Conservation (phyloP, 2,329 filamentous ascomycete species). For the Fusarium robinianum region DNA sequence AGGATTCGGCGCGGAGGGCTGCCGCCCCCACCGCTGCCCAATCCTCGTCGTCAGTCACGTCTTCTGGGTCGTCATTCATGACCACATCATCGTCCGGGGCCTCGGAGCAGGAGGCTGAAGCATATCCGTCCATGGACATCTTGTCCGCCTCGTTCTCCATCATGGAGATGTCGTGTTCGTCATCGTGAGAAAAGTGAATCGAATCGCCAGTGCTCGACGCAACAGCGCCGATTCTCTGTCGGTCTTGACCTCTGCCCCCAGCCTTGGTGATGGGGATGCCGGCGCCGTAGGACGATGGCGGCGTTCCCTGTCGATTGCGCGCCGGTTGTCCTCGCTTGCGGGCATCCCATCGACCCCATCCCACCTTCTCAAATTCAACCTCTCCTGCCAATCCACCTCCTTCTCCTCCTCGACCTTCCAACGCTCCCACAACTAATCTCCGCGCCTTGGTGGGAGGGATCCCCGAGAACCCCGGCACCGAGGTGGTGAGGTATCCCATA, state of each 20-base stretch:
- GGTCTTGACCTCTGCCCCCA: slow-evolving; percentile 49
- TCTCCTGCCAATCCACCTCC: slow-evolving; percentile 68
- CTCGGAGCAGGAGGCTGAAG: slow-evolving; percentile 76
- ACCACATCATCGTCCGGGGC: slow-evolving; percentile 68
- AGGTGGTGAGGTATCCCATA: slow-evolving; percentile 91
- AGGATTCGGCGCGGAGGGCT: slow-evolving; percentile 72
- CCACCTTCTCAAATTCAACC: slow-evolving; percentile 90
- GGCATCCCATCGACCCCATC: slow-evolving; percentile 96
- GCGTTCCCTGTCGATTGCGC: slow-evolving; percentile 50
- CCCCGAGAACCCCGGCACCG: slow-evolving; percentile 87
- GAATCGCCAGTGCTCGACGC: slow-evolving; percentile 71
- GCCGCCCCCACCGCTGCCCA: slow-evolving; percentile 90
- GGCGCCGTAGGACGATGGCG: slow-evolving; percentile 49
- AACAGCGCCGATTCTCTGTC: slow-evolving; percentile 54
- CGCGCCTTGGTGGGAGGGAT: slow-evolving; percentile 90
- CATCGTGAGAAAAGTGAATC: slow-evolving; percentile 75
- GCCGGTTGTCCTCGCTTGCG: slow-evolving; percentile 68
- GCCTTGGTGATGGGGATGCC: slow-evolving; percentile 62
- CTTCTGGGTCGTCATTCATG: slow-evolving; percentile 77
- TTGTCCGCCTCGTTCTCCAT: slow-evolving; percentile 88
- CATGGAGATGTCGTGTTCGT: slow-evolving; percentile 66
- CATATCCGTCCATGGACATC: slow-evolving; percentile 81
- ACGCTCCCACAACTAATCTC: slow-evolving; percentile 85
- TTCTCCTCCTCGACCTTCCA: slow-evolving; percentile 76
- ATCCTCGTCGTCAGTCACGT: slow-evolving; percentile 93